Percentiles rank a stretch among this genome's conserved stretches.
Evolutionary conservation across 352 stramenopile species (phyloP).

Genomic region (Globisporangium sylvaticum): DNA sequence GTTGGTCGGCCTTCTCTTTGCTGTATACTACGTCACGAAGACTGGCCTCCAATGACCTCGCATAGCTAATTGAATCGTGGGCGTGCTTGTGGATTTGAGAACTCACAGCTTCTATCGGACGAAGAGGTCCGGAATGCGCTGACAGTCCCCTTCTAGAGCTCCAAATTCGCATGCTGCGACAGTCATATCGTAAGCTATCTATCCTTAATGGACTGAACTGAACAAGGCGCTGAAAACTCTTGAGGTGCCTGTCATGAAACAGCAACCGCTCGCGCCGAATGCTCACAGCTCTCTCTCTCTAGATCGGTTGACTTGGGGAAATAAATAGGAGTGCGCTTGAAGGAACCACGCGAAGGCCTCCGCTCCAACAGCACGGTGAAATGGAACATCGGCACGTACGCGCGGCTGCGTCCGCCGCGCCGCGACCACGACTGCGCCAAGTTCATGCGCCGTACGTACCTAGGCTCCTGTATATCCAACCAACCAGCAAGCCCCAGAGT

Average conservation of each 20-base stretch:
- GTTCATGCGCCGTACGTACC: slow-evolving; percentile 43
- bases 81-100: background rate
- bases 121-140: slow-evolving; percentile 18
- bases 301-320: background rate
- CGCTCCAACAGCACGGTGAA: slow-evolving; percentile 38
- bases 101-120: slow-evolving; percentile 18
- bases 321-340: background rate
- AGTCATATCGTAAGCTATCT: background rate
- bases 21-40: too few relatives aligned
- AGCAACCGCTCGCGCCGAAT: background rate
- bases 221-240: too few relatives aligned
- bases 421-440: slow-evolving; percentile 55
- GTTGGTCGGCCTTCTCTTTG: background rate
- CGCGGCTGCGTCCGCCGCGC: slow-evolving; percentile 55
- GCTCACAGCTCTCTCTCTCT: background rate
- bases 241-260: background rate
- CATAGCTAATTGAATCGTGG: too few relatives aligned
- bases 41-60: background rate
- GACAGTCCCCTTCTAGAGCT: slow-evolving; percentile 15
- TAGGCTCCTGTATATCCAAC: too few relatives aligned
- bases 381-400: slow-evolving; percentile 77
- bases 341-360: background rate
- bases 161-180: too few relatives aligned
- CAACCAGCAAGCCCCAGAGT: background rate
- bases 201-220: background rate